phyloP scores from a whole-genome alignment of 148 eudicot genomes.

The Pouteria glomerata region DNA sequence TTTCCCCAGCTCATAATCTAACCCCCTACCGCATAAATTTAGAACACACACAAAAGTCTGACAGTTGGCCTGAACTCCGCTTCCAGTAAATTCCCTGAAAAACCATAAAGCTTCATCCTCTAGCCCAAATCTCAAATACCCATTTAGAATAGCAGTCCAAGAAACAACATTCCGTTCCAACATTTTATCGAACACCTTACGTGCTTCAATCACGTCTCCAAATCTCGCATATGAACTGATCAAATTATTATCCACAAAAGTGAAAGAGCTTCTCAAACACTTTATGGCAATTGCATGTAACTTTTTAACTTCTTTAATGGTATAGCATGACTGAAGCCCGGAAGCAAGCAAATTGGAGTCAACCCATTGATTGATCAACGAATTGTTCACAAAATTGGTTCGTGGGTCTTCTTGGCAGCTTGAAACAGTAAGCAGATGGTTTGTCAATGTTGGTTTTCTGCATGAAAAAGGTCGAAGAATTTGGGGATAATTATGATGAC shows the following conservation, averaged over 20 bases:
- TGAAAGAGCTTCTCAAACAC: constrained; percentile 15
- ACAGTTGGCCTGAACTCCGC: constrained; percentile 39
- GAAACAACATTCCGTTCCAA: constrained; percentile 59
- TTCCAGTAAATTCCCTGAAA: constrained; percentile 34
- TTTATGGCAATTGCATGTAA: constrained; percentile 46
- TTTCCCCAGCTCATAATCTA: constrained; percentile 53
- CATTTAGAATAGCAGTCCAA: constrained; percentile 84
- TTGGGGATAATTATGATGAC: background rate
- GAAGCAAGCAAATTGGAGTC: constrained; percentile 26
- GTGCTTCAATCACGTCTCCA: constrained; percentile 43
- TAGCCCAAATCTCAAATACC: constrained; percentile 51
- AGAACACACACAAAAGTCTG: constrained; percentile 61
- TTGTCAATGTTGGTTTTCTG: background rate
- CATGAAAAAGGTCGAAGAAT: constrained; percentile 1
- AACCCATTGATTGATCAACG: background rate
- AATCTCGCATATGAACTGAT: constrained; percentile 40
- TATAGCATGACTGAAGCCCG: constrained; percentile 37
- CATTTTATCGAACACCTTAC: constrained; percentile 76
- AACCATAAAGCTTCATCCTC: constrained; percentile 47
- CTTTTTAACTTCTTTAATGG: constrained; percentile 32
- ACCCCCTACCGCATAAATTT: constrained; percentile 55
- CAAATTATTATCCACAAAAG: constrained; percentile 54
- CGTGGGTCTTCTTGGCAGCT: constrained; percentile 10
- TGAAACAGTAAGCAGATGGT: constrained; percentile 7
- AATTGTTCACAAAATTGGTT: background rate